Evolutionary conservation across 345 rosid genomes (phyloP).

Genomic region (Salix viminalis): DNA sequence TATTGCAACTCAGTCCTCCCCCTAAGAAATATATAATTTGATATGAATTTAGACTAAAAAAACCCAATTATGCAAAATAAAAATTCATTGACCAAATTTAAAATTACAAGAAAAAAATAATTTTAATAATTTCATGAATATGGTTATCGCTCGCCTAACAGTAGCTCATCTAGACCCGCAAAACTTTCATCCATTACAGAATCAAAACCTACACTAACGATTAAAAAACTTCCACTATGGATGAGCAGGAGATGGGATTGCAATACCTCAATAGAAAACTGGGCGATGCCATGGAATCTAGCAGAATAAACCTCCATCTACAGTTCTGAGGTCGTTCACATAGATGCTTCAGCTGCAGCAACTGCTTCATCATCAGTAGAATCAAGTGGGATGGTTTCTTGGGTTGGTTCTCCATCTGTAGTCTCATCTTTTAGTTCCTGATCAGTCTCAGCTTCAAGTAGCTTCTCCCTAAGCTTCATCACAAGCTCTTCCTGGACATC

Average conservation of each 20-base stretch:
- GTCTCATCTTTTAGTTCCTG: slow-evolving; percentile 27
- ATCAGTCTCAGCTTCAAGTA: slow-evolving; percentile 25
- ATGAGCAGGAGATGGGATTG: neutral
- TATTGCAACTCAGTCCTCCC: too few relatives aligned
- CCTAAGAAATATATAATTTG: too few relatives aligned
- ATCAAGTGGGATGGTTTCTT: slow-evolving; percentile 39
- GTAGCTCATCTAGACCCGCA: neutral
- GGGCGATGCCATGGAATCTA: slow-evolving; percentile 8
- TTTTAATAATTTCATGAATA: neutral
- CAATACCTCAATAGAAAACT: slow-evolving; percentile 4
- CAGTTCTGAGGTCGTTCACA: neutral
- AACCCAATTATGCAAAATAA: too few relatives aligned
- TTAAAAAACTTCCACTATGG: neutral
- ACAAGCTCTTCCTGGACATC: slow-evolving; percentile 53
- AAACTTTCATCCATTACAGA: slow-evolving; percentile 13
- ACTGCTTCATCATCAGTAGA: slow-evolving; percentile 68
- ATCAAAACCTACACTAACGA: neutral
- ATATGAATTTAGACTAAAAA: too few relatives aligned
- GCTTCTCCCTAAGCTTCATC: slow-evolving; percentile 59
- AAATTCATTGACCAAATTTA: too few relatives aligned
- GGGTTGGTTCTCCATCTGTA: slow-evolving; percentile 31
- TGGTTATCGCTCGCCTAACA: neutral
- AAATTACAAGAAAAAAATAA: too few relatives aligned
- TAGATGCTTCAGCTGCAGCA: slow-evolving; percentile 53
- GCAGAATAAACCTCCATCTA: slow-evolving; percentile 3